Conservation (phyloP, 2,329 filamentous ascomycete genomes). For the Tothia fuscella region DNA sequence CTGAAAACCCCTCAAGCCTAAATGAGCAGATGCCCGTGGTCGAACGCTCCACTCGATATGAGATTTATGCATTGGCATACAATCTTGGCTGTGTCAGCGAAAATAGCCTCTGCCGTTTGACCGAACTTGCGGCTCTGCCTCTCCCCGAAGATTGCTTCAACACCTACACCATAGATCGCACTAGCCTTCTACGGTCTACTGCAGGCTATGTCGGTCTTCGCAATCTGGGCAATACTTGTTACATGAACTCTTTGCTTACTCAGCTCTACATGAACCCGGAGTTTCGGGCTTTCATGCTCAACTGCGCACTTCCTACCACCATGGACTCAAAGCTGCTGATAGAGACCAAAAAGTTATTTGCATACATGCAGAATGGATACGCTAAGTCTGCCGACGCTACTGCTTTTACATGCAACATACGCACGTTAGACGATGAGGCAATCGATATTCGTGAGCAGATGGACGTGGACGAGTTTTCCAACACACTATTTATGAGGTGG, state of each 20-base stretch:
- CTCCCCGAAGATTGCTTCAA: neutral
- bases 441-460: constrained; percentile 89
- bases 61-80: constrained; percentile 25
- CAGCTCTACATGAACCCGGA: constrained; percentile 92
- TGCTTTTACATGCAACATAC: constrained; percentile 61
- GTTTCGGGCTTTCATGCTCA: constrained; percentile 76
- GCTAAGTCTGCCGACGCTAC: constrained; percentile 62
- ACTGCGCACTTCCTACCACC: constrained; percentile 7
- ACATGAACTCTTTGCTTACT: constrained; percentile 86
- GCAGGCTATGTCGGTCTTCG: constrained; percentile 81
- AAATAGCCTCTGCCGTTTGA: constrained; percentile 10
- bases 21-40: constrained; percentile 18
- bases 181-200: constrained; percentile 51
- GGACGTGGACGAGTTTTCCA: constrained; percentile 98
- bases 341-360: constrained; percentile 73
- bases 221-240: constrained; percentile 93
- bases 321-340: constrained; percentile 43
- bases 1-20: neutral
- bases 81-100: constrained; percentile 21
- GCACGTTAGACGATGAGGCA: constrained; percentile 65
- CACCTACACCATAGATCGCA: constrained; percentile 26
- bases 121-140: constrained; percentile 14
- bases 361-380: constrained; percentile 72
- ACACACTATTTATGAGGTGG: constrained; percentile 81
- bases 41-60: constrained; percentile 23